Percentiles rank a stretch among this genome's conserved stretches.
These are phyloP conservation scores for Fraxinus sp. DNA, from an alignment of 305 asterid genomes.

Conservation along the genomic window DNA sequence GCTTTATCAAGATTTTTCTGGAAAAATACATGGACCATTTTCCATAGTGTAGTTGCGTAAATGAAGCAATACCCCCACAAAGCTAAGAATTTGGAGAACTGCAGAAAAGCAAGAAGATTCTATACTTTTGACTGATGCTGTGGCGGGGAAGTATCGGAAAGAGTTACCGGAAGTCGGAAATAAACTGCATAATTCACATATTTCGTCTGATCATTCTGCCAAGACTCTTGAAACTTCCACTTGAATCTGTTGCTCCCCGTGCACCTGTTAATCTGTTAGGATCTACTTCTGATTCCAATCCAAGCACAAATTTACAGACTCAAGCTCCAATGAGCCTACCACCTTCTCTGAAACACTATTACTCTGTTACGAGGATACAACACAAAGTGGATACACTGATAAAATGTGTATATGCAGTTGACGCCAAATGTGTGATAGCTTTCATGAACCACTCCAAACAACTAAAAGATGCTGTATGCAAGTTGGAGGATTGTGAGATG, in stretches of 20 bases:
- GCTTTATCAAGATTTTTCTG: slow-evolving; percentile 88
- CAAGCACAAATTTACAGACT: slow-evolving; percentile 32
- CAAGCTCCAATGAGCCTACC: slow-evolving; percentile 72
- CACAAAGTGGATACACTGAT: slow-evolving; percentile 84
- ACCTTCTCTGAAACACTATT: slow-evolving; percentile 76
- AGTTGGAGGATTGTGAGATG: slow-evolving; percentile 88
- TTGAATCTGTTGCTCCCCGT: slow-evolving; percentile 52
- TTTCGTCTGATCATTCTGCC: slow-evolving; percentile 32
- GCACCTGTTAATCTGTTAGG: slow-evolving; percentile 39
- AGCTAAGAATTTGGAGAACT: slow-evolving; percentile 73
- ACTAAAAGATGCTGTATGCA: slow-evolving; percentile 78
- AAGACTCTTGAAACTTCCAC: slow-evolving; percentile 39
- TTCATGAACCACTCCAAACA: slow-evolving; percentile 92
- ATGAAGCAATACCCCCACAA: slow-evolving; percentile 88
- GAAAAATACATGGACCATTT: slow-evolving; percentile 95
- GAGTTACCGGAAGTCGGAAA: slow-evolving; percentile 38
- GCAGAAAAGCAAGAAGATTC: slow-evolving; percentile 56
- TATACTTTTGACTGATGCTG: slow-evolving; percentile 64
- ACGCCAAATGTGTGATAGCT: slow-evolving; percentile 74
- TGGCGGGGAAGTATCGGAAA: slow-evolving; percentile 70
- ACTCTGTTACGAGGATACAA: slow-evolving; percentile 65
- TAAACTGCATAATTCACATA: slow-evolving; percentile 23
- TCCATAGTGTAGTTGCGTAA: slow-evolving; percentile 87
- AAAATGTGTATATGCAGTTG: slow-evolving; percentile 79
- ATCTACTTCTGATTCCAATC: slow-evolving; percentile 34